Percentiles rank a stretch among this genome's conserved stretches.
phyloP scores from a whole-genome alignment of 169 alveolate genomes.

The Eimeria maxima region DNA sequence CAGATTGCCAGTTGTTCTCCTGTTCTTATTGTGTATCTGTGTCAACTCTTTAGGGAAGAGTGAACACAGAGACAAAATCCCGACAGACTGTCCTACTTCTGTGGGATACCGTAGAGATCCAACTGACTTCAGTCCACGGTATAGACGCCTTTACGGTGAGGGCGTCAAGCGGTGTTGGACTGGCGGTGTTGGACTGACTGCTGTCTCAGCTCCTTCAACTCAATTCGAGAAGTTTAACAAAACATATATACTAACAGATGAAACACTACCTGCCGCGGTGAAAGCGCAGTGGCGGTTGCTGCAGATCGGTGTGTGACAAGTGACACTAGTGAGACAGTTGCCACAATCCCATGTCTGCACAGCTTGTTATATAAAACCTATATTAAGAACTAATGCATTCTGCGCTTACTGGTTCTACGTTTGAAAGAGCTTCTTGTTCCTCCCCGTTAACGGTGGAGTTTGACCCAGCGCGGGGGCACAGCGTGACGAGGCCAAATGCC shows the following conservation, averaged over 20 bases:
- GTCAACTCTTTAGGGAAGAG: neutral
- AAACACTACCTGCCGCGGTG: neutral
- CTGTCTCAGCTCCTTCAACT: neutral
- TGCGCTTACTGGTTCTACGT: too few relatives aligned
- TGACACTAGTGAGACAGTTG: too few relatives aligned
- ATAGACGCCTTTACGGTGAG: neutral
- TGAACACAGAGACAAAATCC: neutral
- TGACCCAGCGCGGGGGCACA: too few relatives aligned
- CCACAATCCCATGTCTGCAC: too few relatives aligned
- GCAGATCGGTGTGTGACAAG: neutral
- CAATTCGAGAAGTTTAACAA: neutral
- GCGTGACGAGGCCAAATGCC: neutral
- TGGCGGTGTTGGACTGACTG: neutral
- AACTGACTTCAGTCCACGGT: neutral
- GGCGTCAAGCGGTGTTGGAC: neutral
- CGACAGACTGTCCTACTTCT: neutral
- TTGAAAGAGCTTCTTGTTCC: too few relatives aligned
- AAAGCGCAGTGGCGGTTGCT: neutral
- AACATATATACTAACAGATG: neutral
- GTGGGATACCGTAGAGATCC: neutral
- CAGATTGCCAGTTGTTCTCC: neutral
- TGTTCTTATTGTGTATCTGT: neutral
- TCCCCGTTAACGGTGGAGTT: too few relatives aligned
- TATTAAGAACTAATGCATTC: too few relatives aligned
- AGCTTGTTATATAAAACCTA: neutral